A percentile compares a stretch with the other conserved stretches of the same genome.
These are phyloP conservation scores for Ustilago cynodontis DNA, from an alignment of 1,284 basidiomycete species.

Conservation along the genomic window DNA sequence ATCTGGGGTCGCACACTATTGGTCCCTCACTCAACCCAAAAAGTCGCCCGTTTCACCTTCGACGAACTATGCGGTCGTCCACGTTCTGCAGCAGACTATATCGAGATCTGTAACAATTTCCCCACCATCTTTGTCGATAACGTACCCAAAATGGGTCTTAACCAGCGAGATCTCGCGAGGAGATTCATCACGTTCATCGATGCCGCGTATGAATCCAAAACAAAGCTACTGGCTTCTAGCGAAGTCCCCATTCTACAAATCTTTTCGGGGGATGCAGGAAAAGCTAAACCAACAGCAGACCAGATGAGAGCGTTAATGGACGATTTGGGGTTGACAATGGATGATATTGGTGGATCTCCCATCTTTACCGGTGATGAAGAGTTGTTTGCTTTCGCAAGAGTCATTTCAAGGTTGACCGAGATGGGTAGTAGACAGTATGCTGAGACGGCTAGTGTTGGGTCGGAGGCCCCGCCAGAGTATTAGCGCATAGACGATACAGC, in stretches of 20 bases:
- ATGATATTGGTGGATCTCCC: slow-evolving; percentile 64
- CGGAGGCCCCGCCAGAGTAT: slow-evolving; percentile 40
- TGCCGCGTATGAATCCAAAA: slow-evolving; percentile 74
- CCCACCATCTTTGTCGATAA: slow-evolving; percentile 87
- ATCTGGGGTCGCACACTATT: slow-evolving; percentile 89
- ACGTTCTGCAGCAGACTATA: slow-evolving; percentile 92
- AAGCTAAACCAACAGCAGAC: slow-evolving; percentile 51
- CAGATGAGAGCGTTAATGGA: slow-evolving; percentile 68
- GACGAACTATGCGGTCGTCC: slow-evolving; percentile 88
- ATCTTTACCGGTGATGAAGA: slow-evolving; percentile 69
- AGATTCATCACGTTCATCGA: slow-evolving; percentile 98
- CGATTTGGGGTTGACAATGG: slow-evolving; percentile 65
- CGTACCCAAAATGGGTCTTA: slow-evolving; percentile 86
- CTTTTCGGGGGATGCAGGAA: slow-evolving; percentile 55
- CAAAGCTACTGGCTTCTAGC: slow-evolving; percentile 58
- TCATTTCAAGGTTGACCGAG: slow-evolving; percentile 66
- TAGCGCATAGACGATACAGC: slow-evolving; percentile 3
- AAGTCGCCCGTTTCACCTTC: slow-evolving; percentile 89
- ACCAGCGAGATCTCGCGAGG: slow-evolving; percentile 86
- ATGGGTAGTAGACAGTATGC: slow-evolving; percentile 65
- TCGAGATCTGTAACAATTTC: slow-evolving; percentile 91
- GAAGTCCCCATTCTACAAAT: slow-evolving; percentile 67
- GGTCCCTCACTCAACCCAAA: slow-evolving; percentile 75
- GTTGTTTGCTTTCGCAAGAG: slow-evolving; percentile 68
- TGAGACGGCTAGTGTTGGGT: slow-evolving; percentile 21